Evolutionary conservation across 352 stramenopile genomes (phyloP).

Genomic region (Phytophthora europaea): DNA sequence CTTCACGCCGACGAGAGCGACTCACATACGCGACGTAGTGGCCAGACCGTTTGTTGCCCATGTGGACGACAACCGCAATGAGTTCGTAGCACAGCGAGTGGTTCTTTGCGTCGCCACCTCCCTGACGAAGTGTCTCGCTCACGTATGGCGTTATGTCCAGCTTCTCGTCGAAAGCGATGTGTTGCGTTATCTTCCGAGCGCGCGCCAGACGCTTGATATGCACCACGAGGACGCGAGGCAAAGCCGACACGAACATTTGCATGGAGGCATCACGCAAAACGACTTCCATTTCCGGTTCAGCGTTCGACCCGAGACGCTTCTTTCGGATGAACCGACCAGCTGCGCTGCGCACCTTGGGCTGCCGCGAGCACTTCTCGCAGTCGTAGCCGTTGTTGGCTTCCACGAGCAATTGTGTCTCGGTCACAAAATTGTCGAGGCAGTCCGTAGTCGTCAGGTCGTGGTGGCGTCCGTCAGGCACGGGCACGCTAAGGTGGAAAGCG

Average conservation of each 20-base stretch:
- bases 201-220: constrained; percentile 75
- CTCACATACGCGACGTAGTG: constrained; percentile 85
- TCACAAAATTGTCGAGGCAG: constrained; percentile 65
- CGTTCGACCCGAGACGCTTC: constrained; percentile 31
- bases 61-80: constrained; percentile 78
- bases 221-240: constrained; percentile 70
- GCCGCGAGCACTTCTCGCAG: constrained; percentile 69
- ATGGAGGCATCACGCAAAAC: constrained; percentile 64
- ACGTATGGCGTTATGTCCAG: constrained; percentile 68
- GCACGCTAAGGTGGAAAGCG: constrained; percentile 71
- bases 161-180: constrained; percentile 66
- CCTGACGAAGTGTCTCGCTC: constrained; percentile 37
- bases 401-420: constrained; percentile 58
- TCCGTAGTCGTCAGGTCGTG: constrained; percentile 43
- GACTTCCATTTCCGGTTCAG: constrained; percentile 42
- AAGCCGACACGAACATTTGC: constrained; percentile 56
- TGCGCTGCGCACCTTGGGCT: constrained; percentile 40
- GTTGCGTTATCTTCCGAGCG: constrained; percentile 70
- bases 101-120: constrained; percentile 28
- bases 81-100: constrained; percentile 63
- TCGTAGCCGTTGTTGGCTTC: constrained; percentile 75
- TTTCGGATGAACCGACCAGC: constrained; percentile 43
- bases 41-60: constrained; percentile 72
- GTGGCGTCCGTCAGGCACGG: constrained; percentile 44
- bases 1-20: constrained; percentile 53